Base-by-base conservation (phyloP, 2,329 filamentous ascomycete genomes). In the Tetracladium maxilliforme region DNA sequence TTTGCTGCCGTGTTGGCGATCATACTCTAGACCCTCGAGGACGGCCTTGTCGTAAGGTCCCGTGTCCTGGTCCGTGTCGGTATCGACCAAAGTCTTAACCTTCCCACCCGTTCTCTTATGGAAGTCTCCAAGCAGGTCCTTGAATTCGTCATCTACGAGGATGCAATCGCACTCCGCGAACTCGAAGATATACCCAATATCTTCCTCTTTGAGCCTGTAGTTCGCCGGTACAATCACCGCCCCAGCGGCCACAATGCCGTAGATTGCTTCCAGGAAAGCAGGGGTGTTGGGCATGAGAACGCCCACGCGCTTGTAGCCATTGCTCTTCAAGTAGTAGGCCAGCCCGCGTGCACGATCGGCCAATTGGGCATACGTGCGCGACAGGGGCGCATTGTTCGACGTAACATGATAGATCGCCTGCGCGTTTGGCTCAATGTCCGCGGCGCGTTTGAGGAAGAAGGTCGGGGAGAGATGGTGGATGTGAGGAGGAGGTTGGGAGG, bases 221-320 rank as follows among this genome's bases (percentile, higher is more conserved):
- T 82, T 82, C 22, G 75, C 69, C 4, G 62, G 66, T 26, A 93
- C 78, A 32, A 84, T 71, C 14, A 92, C 68, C 6, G 64, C 80
- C 2, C 83, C 83, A 1, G 80, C 80, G 2, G 80, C 86, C 1
- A 74, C 75, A 37, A 94, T 77, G 3, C 80, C 90, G 43, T 82
- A 98, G 33, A 93, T 81, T 6, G 73, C 69, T 52, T 95, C 87
- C 15, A 98, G 60, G 41, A 95, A 95, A 0, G 86, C 86, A 0
- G 90, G 90, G 2, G 90, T 98, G 47, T 98, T 98, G 4, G 90
- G 81, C 7, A 73, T 75, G 8, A 98, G 60, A 23, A 98, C 75
- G 6, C 90, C 90, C 6, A 95, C 78, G 31, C 80, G 66, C 41
- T 70, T 76, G 42, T 70, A 72, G 5, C 67, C 64, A 43, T 80